These are phyloP conservation scores for Cyclostephanos tholiformis DNA, from an alignment of 108 stramenopile genomes.

Conservation along the genomic window DNA sequence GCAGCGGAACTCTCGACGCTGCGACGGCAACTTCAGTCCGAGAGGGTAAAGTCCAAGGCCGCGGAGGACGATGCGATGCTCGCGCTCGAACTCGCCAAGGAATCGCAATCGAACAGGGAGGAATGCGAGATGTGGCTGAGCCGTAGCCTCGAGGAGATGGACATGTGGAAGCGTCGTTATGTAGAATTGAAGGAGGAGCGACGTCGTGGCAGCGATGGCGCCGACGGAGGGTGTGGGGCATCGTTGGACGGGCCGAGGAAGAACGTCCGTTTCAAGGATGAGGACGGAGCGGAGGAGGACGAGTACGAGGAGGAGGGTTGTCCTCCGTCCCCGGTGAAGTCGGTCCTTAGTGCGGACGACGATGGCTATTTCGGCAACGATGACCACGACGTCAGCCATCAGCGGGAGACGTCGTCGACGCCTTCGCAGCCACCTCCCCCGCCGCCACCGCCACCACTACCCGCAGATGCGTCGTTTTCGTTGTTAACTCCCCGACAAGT, in stretches of 20 bases:
- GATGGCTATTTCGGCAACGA: not conserved
- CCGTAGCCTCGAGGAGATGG: slow-evolving; percentile 57
- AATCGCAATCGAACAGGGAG: slow-evolving; percentile 60
- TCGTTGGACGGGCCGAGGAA: slow-evolving; percentile 24
- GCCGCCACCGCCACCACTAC: slow-evolving; percentile 5
- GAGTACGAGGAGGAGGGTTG: slow-evolving; percentile 27
- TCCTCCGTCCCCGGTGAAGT: slow-evolving; percentile 18
- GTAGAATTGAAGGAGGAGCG: slow-evolving; percentile 12
- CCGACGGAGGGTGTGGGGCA: not conserved
- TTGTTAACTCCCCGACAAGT: not conserved
- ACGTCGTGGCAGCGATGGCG: not conserved
- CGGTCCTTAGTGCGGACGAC: not conserved
- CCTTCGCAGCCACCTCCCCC: not conserved
- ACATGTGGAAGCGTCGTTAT: slow-evolving; percentile 42
- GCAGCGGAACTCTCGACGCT: slow-evolving; percentile 24
- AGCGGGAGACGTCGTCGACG: not conserved
- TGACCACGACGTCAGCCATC: not conserved
- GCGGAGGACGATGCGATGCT: slow-evolving; percentile 86
- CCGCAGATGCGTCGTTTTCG: not conserved
- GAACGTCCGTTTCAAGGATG: slow-evolving; percentile 1
- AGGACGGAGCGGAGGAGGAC: slow-evolving; percentile 20
- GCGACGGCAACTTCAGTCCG: slow-evolving; percentile 41
- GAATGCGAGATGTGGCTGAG: slow-evolving; percentile 64
- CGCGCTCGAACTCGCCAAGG: slow-evolving; percentile 83
- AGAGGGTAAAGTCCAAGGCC: slow-evolving; percentile 56